Conservation (phyloP, 306 rosid species). For the Pyrus communis region DNA sequence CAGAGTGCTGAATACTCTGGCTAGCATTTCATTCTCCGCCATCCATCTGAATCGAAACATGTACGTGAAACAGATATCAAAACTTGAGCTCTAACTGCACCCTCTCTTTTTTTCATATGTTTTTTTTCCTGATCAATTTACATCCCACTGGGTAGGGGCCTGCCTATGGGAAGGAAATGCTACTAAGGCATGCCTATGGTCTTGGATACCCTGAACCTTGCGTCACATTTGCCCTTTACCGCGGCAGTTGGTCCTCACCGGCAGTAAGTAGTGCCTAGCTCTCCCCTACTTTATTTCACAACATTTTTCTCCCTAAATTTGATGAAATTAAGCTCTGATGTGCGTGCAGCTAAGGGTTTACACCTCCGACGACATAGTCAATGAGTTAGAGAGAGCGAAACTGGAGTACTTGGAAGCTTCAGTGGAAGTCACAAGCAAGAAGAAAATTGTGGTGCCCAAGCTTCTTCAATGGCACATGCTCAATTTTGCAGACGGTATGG, state of each 20-base stretch:
- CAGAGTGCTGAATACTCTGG: slow-evolving; percentile 74
- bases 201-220: slow-evolving; percentile 89
- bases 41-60: slow-evolving; percentile 55
- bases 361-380: slow-evolving; percentile 58
- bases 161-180: slow-evolving; percentile 63
- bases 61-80: slow-evolving; percentile 25
- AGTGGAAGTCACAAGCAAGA: slow-evolving; percentile 67
- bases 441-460: slow-evolving; percentile 72
- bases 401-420: slow-evolving; percentile 92
- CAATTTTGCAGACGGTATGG: slow-evolving; percentile 83
- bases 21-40: slow-evolving; percentile 90
- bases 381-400: slow-evolving; percentile 73
- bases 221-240: slow-evolving; percentile 74
- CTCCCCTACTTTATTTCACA: not conserved
- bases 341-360: slow-evolving; percentile 71
- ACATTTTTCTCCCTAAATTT: not conserved
- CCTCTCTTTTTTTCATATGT: not conserved
- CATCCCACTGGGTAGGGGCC: slow-evolving; percentile 25
- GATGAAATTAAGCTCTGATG: not conserved
- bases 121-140: not conserved
- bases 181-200: slow-evolving; percentile 62
- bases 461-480: slow-evolving; percentile 77
- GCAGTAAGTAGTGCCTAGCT: slow-evolving; percentile 47
- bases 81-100: not conserved
- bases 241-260: slow-evolving; percentile 94